Evolutionary conservation across 2,329 filamentous ascomycete species (phyloP), one percentile per base, ranked within the genome.

Genomic region (Phyllosticta citrichinensis): DNA sequence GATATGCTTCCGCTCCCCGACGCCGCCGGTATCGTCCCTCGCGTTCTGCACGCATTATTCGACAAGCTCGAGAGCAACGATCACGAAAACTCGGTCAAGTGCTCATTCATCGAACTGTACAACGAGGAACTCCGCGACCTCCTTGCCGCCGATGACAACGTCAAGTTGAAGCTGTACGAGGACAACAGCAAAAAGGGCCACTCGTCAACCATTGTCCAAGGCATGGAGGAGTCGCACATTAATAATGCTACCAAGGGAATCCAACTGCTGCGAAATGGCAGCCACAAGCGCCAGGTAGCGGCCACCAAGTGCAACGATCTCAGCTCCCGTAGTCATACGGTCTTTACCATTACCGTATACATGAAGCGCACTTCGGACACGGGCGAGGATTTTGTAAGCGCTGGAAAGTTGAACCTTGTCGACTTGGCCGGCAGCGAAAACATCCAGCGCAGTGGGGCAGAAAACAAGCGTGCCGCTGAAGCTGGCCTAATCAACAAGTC

Each of bases 241-340:
- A 89, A 89, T 70, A 88, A 80, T 65, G 92, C 94, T 0, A 81
- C 83, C 12, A 88, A 91, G 57, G 94, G 94, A 63, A 92, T 99
- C 74, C 88, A 89, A 74, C 81, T 97, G 64, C 83, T 99, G 54
- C 90, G 94, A 68, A 83, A 87, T 65, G 95, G 94, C 64, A 97
- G 91, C 73, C 82, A 94, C 76, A 96, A 92, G 75, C 88, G 94
- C 56, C 94, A 99, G 74, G 94, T 99, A n/a, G 95, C 94, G 5
- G 91, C 95, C 3, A 99, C 94, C n/a, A 97, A 97, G 75, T 99
- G 94, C 82, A 99, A 99, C 73, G 94, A 99, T 68, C 84, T 97
- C 60, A 97, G 92, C 75, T 97, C 92, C 68, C 86, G 94, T 73
- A 96, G 92, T 77, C 95, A 99, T 71, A 99, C 94, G 0, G 88